phyloP scores from a whole-genome alignment of 164 flowering plant genomes.

The Tinospora cordifolia region DNA sequence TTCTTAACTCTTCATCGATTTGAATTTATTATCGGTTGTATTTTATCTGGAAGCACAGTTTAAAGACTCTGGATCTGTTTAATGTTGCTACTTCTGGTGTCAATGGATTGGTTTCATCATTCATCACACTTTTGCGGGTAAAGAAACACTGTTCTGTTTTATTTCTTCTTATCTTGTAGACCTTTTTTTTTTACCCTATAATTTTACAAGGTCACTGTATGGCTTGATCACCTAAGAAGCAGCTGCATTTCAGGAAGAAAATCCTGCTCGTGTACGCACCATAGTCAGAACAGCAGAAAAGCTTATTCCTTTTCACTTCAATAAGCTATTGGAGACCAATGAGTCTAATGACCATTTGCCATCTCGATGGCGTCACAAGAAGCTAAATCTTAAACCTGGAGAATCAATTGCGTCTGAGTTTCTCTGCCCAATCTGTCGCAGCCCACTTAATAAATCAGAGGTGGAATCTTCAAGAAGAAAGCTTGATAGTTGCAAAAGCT shows the following conservation, averaged over 20 bases:
- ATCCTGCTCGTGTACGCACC: slow-evolving; percentile 84
- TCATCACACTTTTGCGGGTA: slow-evolving; percentile 75
- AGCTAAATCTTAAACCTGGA: slow-evolving; percentile 36
- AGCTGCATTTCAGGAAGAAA: slow-evolving; percentile 61
- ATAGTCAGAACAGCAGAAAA: slow-evolving; percentile 92
- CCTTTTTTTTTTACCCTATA: not conserved
- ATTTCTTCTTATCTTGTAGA: not conserved
- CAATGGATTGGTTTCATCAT: slow-evolving; percentile 76
- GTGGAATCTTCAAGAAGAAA: slow-evolving; percentile 16
- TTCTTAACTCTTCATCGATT: not conserved
- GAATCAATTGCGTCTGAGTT: slow-evolving; percentile 56
- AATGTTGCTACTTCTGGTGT: slow-evolving; percentile 47
- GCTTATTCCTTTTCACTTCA: slow-evolving; percentile 81
- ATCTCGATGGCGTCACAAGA: slow-evolving; percentile 56
- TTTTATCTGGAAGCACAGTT: slow-evolving; percentile 51
- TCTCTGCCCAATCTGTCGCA: slow-evolving; percentile 61
- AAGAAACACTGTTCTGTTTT: not conserved
- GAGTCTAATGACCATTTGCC: slow-evolving; percentile 35
- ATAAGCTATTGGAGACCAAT: slow-evolving; percentile 47
- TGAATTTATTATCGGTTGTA: slow-evolving; percentile 14
- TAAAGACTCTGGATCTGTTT: slow-evolving; percentile 48
- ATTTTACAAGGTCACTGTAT: not conserved
- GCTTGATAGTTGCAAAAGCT: slow-evolving; percentile 18
- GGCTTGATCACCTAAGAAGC: not conserved
- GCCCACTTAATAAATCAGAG: slow-evolving; percentile 53